A percentile compares a stretch with the other conserved stretches of the same genome.
Evolutionary conservation across 352 stramenopile genomes (phyloP).

Genomic region (Globisporangium nunn): DNA sequence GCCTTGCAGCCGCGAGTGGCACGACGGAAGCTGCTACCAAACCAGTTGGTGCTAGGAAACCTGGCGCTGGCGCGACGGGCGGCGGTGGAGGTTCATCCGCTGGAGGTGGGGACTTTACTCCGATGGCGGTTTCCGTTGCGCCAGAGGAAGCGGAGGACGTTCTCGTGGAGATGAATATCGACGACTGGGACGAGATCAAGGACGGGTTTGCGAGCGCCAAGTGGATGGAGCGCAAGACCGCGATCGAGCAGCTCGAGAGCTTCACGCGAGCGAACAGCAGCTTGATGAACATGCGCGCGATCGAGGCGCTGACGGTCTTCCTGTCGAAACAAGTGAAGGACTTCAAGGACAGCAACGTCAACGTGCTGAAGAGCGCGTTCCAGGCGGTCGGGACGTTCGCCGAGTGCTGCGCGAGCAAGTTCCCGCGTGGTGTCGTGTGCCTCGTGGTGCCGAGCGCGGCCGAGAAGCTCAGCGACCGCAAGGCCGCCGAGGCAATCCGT

Average conservation of each 20-base stretch:
- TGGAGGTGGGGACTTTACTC: conserved; percentile 43
- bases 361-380: conserved; percentile 82
- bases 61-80: conserved; percentile 11
- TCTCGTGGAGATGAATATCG: conserved; percentile 50
- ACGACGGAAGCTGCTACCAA: conserved; percentile 19
- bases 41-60: conserved; percentile 21
- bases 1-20: conserved; percentile 40
- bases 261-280: conserved; percentile 42
- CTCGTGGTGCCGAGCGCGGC: conserved; percentile 54
- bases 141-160: conserved; percentile 63
- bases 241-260: conserved; percentile 63
- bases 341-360: conserved; percentile 88
- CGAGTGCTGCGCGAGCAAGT: conserved; percentile 45
- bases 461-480: conserved; percentile 81
- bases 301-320: conserved; percentile 74
- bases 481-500: conserved; percentile 60
- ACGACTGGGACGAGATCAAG: conserved; percentile 41
- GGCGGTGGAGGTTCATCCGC: conserved; percentile 6
- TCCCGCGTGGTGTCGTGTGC: conserved; percentile 69
- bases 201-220: conserved; percentile 65
- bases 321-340: conserved; percentile 73
- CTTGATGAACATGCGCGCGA: conserved; percentile 48
- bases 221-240: conserved; percentile 77
- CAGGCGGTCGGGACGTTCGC: conserved; percentile 73
- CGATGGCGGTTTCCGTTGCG: conserved; percentile 53